phyloP scores from a whole-genome alignment of 2,329 filamentous ascomycete genomes.

The Botryosphaeria dothidea region DNA sequence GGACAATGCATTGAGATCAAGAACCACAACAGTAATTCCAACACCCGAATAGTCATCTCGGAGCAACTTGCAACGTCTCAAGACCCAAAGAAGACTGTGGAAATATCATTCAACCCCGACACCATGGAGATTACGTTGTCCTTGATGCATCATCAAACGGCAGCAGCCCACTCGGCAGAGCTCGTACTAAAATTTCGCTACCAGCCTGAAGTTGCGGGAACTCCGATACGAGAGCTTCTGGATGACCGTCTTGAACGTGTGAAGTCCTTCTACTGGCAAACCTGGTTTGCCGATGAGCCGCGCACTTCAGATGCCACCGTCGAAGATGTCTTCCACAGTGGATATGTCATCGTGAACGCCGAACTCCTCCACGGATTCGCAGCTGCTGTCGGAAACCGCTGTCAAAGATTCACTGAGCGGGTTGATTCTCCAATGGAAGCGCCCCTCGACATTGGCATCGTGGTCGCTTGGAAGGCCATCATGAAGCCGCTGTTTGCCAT shows the following conservation, averaged over 20 bases:
- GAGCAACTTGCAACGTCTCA: background rate
- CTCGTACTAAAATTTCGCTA: background rate
- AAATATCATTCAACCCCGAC: background rate
- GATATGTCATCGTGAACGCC: background rate
- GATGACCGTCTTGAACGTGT: background rate
- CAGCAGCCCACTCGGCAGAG: background rate
- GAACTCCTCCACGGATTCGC: background rate
- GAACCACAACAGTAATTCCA: background rate
- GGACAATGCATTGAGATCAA: background rate
- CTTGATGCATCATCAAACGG: background rate
- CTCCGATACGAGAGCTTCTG: background rate
- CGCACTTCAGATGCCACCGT: background rate
- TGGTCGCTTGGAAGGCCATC: conserved; percentile 40
- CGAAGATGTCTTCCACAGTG: background rate
- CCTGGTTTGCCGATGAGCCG: background rate
- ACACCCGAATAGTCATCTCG: background rate
- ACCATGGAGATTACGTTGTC: background rate
- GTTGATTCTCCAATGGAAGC: conserved; percentile 4
- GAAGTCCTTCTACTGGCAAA: conserved; percentile 6
- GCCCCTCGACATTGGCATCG: conserved; percentile 37
- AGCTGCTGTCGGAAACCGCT: background rate
- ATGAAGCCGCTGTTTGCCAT: conserved; percentile 24
- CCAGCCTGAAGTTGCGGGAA: background rate
- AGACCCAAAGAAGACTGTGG: background rate
- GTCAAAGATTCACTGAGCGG: background rate